Conservation (phyloP, 495 filamentous ascomycete species). For the Lophiostoma macrostomum region DNA sequence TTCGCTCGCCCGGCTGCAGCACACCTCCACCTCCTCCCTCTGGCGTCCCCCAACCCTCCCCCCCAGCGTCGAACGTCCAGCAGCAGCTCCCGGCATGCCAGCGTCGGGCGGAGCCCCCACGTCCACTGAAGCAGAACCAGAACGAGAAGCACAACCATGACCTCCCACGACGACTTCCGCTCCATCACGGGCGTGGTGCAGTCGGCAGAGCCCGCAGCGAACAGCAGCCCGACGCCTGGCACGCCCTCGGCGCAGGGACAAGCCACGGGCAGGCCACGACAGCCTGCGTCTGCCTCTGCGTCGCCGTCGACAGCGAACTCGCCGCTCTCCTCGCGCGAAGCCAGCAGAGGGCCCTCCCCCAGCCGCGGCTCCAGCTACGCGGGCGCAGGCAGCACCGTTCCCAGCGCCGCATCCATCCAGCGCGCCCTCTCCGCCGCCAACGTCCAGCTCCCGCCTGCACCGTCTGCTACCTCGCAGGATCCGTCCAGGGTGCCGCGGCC, state of each 20-base stretch:
- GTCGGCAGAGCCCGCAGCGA: constrained; percentile 34
- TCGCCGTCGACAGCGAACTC: constrained; percentile 36
- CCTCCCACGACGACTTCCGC: constrained; percentile 26
- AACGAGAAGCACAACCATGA: constrained; percentile 14
- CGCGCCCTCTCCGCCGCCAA: constrained; percentile 62
- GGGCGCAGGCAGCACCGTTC: constrained; percentile 46
- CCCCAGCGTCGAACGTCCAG: too few species aligned
- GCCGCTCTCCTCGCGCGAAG: constrained; percentile 39
- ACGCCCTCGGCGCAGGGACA: background rate
- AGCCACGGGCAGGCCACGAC: constrained; percentile 9
- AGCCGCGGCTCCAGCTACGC: constrained; percentile 51
- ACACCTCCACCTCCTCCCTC: too few species aligned
- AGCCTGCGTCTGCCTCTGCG: constrained; percentile 18
- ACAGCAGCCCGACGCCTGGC: background rate
- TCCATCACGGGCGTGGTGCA: constrained; percentile 28
- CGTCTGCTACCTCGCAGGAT: constrained; percentile 47
- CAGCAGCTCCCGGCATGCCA: constrained; percentile 30
- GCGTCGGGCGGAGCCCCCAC: constrained; percentile 16
- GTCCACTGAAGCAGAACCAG: background rate
- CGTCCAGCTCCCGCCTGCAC: constrained; percentile 53
- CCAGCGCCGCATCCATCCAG: constrained; percentile 60
- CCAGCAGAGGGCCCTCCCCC: constrained; percentile 9
- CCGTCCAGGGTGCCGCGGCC: constrained; percentile 58
- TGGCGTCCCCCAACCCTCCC: too few species aligned
- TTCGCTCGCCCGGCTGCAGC: constrained; percentile 12